phyloP scores from a whole-genome alignment of 306 rosid genomes.

The Hylodesmum podocarpum region DNA sequence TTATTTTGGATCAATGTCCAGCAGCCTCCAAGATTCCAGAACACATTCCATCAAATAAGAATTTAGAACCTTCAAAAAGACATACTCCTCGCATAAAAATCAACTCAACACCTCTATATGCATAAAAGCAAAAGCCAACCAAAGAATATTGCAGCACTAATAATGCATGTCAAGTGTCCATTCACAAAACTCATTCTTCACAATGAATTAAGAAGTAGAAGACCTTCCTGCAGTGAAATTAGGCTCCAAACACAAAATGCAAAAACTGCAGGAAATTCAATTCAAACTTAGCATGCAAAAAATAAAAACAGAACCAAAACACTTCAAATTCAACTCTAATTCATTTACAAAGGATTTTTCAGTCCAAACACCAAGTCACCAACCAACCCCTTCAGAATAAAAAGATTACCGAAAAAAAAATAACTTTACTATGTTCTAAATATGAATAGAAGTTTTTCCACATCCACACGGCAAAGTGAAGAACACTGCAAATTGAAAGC shows the following conservation, averaged over 20 bases:
- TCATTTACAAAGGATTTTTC: not conserved
- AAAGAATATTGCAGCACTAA: slow-evolving; percentile 10
- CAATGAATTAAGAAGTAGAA: not conserved
- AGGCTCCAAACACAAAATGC: slow-evolving; percentile 15
- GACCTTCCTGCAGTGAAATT: not conserved
- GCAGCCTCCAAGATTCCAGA: slow-evolving; percentile 16
- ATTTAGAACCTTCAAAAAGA: not conserved
- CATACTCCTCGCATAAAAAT: not conserved
- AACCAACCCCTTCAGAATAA: not conserved
- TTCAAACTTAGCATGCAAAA: not conserved
- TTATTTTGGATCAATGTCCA: not conserved
- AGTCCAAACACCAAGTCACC: too few relatives aligned
- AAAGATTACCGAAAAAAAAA: not conserved
- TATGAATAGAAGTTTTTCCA: slow-evolving; percentile 3
- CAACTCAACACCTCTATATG: not conserved
- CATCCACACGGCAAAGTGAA: slow-evolving; percentile 16
- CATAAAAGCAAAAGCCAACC: slow-evolving; percentile 5
- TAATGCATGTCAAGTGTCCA: not conserved
- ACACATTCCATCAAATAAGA: not conserved
- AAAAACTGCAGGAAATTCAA: slow-evolving; percentile 16
- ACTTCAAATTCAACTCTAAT: not conserved
- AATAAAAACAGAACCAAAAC: not conserved
- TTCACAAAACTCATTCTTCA: not conserved
- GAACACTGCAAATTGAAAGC: slow-evolving; percentile 23
- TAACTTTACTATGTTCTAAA: not conserved